Percentiles rank a stretch among this genome's conserved stretches.
Evolutionary conservation across 306 rosid genomes (phyloP).

Genomic region (Fragaria iinumae): DNA sequence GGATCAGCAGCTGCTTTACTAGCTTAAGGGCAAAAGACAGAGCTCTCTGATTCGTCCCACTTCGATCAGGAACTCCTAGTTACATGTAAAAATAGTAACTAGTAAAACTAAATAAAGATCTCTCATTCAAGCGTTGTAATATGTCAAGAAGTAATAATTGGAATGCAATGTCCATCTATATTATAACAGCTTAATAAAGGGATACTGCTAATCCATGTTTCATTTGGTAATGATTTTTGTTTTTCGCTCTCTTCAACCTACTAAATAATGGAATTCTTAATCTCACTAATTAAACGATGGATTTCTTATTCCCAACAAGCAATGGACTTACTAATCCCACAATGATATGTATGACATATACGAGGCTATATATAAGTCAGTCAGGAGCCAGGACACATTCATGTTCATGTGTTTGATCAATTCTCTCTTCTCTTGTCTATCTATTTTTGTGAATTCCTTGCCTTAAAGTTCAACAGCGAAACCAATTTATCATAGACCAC

Average conservation of each 20-base stretch:
- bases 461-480: no score
- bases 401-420: no score
- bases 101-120: neutral
- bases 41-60: conserved; percentile 5
- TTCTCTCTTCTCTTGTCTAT: no score
- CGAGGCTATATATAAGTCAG: no score
- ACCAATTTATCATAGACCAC: conserved; percentile 13
- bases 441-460: no score
- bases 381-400: neutral
- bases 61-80: neutral
- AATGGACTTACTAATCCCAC: no score
- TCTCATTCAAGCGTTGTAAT: neutral
- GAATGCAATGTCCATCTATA: neutral
- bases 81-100: neutral
- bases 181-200: neutral
- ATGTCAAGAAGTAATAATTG: neutral
- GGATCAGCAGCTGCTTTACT: conserved; percentile 68
- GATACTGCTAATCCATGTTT: neutral
- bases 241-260: no score
- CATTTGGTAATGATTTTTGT: no score
- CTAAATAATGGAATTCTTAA: no score
- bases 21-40: conserved; percentile 1
- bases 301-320: no score
- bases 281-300: no score
- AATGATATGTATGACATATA: no score